Evolutionary conservation across 768 basidiomycete genomes (phyloP).

Genomic region (Boletales sp.): DNA sequence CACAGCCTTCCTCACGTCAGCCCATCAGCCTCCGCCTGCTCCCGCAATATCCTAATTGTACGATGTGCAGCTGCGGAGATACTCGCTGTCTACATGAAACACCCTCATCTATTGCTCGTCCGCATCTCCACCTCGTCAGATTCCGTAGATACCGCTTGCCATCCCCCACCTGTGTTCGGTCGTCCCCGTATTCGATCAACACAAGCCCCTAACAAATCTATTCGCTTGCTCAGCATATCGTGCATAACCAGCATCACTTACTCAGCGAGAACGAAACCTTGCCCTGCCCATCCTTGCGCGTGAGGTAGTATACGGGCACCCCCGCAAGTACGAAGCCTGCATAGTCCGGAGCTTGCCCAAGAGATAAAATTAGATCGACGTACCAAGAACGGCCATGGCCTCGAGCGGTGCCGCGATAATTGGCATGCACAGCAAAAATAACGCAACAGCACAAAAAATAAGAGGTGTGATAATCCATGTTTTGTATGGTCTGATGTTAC

Average conservation of each 20-base stretch:
- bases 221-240: background rate
- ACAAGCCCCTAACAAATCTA: conserved; percentile 42
- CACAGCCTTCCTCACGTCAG: background rate
- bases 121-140: conserved; percentile 62
- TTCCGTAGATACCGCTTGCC: conserved; percentile 75
- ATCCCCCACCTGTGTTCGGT: conserved; percentile 56
- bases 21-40: too few species aligned
- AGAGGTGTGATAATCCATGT: conserved; percentile 91
- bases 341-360: background rate
- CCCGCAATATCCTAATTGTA: too few species aligned
- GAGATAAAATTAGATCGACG: conserved; percentile 16
- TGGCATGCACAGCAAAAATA: conserved; percentile 81
- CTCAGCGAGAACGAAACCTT: conserved; percentile 30
- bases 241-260: conserved; percentile 27
- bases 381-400: conserved; percentile 83
- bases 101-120: conserved; percentile 9
- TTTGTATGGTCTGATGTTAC: conserved; percentile 72
- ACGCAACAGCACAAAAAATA: conserved; percentile 72
- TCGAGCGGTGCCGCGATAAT: conserved; percentile 89
- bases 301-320: conserved; percentile 80
- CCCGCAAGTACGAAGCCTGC: conserved; percentile 76
- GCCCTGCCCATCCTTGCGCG: conserved; percentile 49
- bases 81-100: background rate
- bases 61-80: too few species aligned
- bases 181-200: conserved; percentile 50